Evolutionary conservation across 805 yeast genomes (phyloP).

Genomic region (Groenewaldozyma tartarivorans): DNA sequence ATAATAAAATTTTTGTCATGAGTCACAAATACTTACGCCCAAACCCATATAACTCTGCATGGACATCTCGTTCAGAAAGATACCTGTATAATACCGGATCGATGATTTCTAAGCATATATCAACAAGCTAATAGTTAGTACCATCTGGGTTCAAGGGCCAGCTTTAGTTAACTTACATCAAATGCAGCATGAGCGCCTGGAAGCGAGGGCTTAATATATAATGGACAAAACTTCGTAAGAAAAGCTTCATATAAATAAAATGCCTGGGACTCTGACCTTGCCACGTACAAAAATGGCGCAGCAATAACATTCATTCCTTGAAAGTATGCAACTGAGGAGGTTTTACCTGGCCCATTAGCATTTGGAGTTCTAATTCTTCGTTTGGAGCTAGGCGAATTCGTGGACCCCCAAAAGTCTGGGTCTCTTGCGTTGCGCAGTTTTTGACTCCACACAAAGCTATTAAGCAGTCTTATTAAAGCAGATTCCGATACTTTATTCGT

Average conservation of each 20-base stretch:
- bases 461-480: constrained; percentile 55
- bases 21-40: constrained; percentile 22
- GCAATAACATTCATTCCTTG: constrained; percentile 85
- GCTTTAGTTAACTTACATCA: constrained; percentile 15
- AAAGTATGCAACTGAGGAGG: constrained; percentile 44
- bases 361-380: background rate
- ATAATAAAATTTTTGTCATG: background rate
- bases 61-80: constrained; percentile 53
- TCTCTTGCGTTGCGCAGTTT: background rate
- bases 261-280: constrained; percentile 80
- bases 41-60: constrained; percentile 81
- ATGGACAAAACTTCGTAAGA: constrained; percentile 57
- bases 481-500: constrained; percentile 60
- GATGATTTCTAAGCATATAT: constrained; percentile 55
- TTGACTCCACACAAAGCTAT: constrained; percentile 50
- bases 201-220: constrained; percentile 66
- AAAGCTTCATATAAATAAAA: constrained; percentile 59
- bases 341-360: background rate
- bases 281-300: constrained; percentile 72
- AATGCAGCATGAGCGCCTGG: constrained; percentile 76
- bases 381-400: background rate
- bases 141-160: background rate
- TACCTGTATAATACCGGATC: constrained; percentile 61
- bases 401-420: constrained; percentile 1
- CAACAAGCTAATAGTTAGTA: constrained; percentile 42